Evolutionary conservation across 2,329 filamentous ascomycete species (phyloP), one percentile per base, ranked within the genome.

Genomic region (Botryotinia calthae): DNA sequence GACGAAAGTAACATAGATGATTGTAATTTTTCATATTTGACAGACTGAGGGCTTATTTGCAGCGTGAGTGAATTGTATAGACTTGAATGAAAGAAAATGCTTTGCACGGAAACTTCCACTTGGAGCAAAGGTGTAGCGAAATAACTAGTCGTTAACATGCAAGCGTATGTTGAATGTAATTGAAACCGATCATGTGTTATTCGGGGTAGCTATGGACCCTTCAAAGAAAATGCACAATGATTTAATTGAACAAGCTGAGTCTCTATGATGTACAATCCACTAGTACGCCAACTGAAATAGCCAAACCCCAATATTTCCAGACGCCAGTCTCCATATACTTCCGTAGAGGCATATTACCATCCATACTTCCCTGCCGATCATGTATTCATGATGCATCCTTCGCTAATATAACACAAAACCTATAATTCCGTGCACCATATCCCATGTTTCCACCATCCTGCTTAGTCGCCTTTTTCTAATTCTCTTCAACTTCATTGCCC

Each of bases 251-350:
- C 34, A 67, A 56, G 48, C n/a, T 20, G 28, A 18, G 20, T 42
- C 22, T 42, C 48, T 56, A 56, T 67, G 48, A 56, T 67, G 9
- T 67, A 67, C 48, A 65, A 31, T 42, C 8, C 9, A 42, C 48
- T 22, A 25, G n/a, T 42, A 31, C 34, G 65, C 65, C 34, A 18
- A 25, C 10, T 25, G 10, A 42, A 42, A 42, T 22, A n/a, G 25
- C 34, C 48, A 31, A n/a, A 5, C 7, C 34, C 25, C 12, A 56
- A 22, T 42, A 16, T 67, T 56, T 31, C 18, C 65, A 31, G n/a
- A 56, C 34, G 65, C 65, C 48, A 28, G 56, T 56, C 28, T n/a
- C 48, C 48, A 67, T 56, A 44, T 67, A 56, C 48, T 56, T 67
- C 48, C 37, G n/a, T 67, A 9, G 10, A 56, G 25, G n/a, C 14